Evolutionary conservation across 352 stramenopile genomes (phyloP).

Genomic region (Peronospora farinosa): DNA sequence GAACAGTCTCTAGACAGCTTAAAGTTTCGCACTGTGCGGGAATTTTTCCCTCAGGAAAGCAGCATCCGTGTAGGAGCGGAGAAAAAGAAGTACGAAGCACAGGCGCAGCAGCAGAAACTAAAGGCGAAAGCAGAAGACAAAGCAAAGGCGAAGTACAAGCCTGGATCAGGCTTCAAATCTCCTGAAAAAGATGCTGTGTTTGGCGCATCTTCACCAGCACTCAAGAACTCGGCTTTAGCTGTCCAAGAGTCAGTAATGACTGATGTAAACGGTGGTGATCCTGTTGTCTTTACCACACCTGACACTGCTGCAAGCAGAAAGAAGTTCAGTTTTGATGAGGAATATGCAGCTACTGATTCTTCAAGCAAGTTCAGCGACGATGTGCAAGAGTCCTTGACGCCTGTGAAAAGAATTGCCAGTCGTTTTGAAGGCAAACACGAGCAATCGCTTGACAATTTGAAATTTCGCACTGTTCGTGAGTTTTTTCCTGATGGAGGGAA

Average conservation of each 20-base stretch:
- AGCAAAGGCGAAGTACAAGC: slow-evolving; percentile 31
- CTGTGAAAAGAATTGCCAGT: slow-evolving; percentile 56
- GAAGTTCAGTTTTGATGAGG: slow-evolving; percentile 18
- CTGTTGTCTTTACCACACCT: slow-evolving; percentile 11
- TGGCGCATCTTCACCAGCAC: not conserved
- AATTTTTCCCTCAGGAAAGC: slow-evolving; percentile 33
- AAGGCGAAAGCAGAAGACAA: slow-evolving; percentile 31
- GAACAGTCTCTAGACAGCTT: slow-evolving; percentile 33
- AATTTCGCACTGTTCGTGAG: slow-evolving; percentile 49
- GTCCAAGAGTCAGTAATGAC: not conserved
- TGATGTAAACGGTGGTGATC: not conserved
- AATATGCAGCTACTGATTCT: slow-evolving; percentile 8
- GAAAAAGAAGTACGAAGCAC: slow-evolving; percentile 34
- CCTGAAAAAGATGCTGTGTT: slow-evolving; percentile 6
- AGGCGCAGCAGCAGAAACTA: slow-evolving; percentile 28
- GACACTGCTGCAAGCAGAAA: slow-evolving; percentile 13
- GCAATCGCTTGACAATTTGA: slow-evolving; percentile 50
- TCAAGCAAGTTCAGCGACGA: slow-evolving; percentile 14
- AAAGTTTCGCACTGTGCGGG: slow-evolving; percentile 36
- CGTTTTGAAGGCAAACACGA: slow-evolving; percentile 62
- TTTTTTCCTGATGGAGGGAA: slow-evolving; percentile 42
- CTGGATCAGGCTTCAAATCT: slow-evolving; percentile 14
- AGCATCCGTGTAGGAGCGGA: slow-evolving; percentile 32
- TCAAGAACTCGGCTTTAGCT: not conserved
- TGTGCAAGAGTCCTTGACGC: slow-evolving; percentile 16